These are phyloP conservation scores for Aleurites moluccanus DNA, from an alignment of 441 rosid genomes.

Conservation along the genomic window DNA sequence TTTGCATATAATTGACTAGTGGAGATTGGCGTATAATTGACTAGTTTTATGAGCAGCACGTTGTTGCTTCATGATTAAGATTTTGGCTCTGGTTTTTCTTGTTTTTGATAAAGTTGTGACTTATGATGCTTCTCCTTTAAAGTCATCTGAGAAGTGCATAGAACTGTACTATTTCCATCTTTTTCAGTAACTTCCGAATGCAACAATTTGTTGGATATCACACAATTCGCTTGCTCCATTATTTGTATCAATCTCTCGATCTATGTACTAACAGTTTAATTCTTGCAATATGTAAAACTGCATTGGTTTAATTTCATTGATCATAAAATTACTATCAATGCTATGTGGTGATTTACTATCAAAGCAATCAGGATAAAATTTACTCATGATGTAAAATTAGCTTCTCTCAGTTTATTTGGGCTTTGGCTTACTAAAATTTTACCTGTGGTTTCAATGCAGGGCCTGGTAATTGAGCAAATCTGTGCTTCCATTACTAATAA, in stretches of 20 bases:
- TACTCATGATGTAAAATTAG: background rate
- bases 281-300: background rate
- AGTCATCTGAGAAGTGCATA: background rate
- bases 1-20: background rate
- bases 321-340: too few species aligned
- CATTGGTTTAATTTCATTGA: background rate
- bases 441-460: constrained; percentile 41
- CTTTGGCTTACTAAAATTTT: background rate
- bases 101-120: background rate
- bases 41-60: background rate
- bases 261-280: background rate
- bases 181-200: background rate
- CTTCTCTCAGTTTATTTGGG: background rate
- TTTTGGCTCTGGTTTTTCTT: background rate
- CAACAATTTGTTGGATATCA: background rate
- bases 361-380: background rate
- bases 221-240: background rate
- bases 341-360: background rate
- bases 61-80: background rate
- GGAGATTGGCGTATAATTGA: background rate
- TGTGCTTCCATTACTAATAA: constrained; percentile 31
- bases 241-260: background rate
- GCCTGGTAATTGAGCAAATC: constrained; percentile 55
- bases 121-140: background rate
- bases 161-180: background rate